Conservation (phyloP, 2,329 filamentous ascomycete genomes). For the Aspergillus nomiae region DNA sequence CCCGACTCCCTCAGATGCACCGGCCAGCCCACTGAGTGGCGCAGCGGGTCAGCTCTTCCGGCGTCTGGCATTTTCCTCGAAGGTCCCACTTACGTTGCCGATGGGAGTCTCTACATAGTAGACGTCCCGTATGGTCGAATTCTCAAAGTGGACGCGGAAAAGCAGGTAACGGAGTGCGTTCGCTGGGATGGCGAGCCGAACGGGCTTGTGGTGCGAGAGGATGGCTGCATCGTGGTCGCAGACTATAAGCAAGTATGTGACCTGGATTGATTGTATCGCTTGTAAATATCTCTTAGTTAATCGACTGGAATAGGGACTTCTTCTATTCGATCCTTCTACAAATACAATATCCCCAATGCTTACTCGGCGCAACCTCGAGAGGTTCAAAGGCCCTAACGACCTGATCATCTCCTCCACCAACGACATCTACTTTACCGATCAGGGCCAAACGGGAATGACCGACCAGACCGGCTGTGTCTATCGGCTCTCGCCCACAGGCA, state of each 20-base stretch:
- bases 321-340: neutral
- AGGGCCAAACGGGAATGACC: slow-evolving; percentile 48
- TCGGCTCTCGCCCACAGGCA: neutral
- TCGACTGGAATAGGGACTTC: neutral
- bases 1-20: slow-evolving; percentile 38
- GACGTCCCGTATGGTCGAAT: neutral
- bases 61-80: slow-evolving; percentile 25
- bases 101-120: neutral
- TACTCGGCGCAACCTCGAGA: slow-evolving; percentile 40
- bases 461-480: slow-evolving; percentile 36
- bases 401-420: slow-evolving; percentile 41
- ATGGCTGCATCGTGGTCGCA: neutral
- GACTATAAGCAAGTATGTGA: neutral
- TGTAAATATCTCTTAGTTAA: neutral
- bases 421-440: slow-evolving; percentile 49
- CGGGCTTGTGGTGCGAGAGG: neutral
- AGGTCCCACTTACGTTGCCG: neutral
- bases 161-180: neutral
- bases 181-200: neutral
- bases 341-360: slow-evolving; percentile 15
- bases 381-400: slow-evolving; percentile 50
- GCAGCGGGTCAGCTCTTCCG: slow-evolving; percentile 36
- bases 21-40: slow-evolving; percentile 40
- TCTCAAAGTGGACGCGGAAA: neutral
- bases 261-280: neutral